These are phyloP conservation scores for Capronia epimyces DNA, from an alignment of 2,329 filamentous ascomycete species.

Conservation along the genomic window DNA sequence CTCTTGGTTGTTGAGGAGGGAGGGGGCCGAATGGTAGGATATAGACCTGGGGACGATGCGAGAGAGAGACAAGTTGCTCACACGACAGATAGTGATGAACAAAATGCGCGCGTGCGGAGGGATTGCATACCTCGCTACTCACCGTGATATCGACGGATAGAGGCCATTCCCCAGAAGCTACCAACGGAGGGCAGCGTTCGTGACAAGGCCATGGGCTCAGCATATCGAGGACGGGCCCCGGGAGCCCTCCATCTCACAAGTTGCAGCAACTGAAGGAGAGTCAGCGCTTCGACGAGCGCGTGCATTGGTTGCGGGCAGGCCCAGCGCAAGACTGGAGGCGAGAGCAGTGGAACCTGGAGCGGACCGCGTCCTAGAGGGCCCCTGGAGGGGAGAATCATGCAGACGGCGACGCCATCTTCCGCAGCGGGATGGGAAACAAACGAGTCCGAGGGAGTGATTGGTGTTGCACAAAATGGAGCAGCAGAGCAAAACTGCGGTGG, in stretches of 20 bases:
- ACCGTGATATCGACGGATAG: constrained; percentile 21
- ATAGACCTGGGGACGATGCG: constrained; percentile 16
- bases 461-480: constrained; percentile 1
- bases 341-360: constrained; percentile 17
- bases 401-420: background rate
- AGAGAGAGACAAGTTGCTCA: background rate
- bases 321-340: background rate
- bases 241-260: background rate
- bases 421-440: background rate
- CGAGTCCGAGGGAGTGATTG: constrained; percentile 3
- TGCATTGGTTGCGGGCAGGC: constrained; percentile 18
- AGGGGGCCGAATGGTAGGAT: constrained; percentile 16
- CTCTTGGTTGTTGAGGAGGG: constrained; percentile 9
- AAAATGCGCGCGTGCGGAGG: constrained; percentile 15
- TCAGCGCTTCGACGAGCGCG: constrained; percentile 23
- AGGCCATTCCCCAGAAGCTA: constrained; percentile 7
- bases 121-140: constrained; percentile 19
- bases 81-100: constrained; percentile 11
- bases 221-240: background rate
- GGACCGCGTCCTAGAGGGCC: constrained; percentile 19
- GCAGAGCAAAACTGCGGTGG: background rate
- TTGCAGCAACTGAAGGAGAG: constrained; percentile 14
- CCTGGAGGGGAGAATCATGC: constrained; percentile 2
- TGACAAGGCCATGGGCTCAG: background rate
- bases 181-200: constrained; percentile 1